Percentiles rank a stretch among this genome's conserved stretches.
phyloP scores from a whole-genome alignment of 2,329 filamentous ascomycete species.

The Sporothrix humicola region DNA sequence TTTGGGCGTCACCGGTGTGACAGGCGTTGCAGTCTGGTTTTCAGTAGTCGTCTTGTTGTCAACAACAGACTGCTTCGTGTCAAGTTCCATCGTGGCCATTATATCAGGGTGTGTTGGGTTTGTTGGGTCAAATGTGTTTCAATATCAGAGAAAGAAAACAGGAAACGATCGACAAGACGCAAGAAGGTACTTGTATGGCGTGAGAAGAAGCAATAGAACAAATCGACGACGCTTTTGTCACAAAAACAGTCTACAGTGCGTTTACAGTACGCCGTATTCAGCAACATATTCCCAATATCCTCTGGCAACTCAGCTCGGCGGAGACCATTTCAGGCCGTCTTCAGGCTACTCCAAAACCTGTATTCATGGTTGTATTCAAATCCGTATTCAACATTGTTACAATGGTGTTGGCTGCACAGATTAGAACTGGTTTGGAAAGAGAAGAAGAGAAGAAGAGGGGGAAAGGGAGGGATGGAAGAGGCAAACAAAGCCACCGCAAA shows the following conservation, averaged over 20 bases:
- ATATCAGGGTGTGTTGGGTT: background rate
- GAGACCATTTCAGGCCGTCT: too few relatives aligned
- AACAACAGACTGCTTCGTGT: background rate
- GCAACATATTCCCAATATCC: background rate
- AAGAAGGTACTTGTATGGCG: conserved; percentile 15
- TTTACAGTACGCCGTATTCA: too few relatives aligned
- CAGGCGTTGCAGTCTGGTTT: background rate
- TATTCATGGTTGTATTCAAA: conserved; percentile 6
- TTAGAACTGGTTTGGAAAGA: background rate
- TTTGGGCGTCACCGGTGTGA: background rate
- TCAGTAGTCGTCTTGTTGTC: background rate
- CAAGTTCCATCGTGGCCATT: background rate
- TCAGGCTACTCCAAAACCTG: too few relatives aligned
- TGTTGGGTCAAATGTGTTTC: background rate
- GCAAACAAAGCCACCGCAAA: conserved; percentile 21
- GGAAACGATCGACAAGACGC: background rate
- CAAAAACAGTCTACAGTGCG: background rate
- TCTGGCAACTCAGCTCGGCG: background rate
- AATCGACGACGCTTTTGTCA: background rate
- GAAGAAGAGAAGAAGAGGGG: background rate
- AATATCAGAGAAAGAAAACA: too few relatives aligned
- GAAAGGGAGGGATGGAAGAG: background rate
- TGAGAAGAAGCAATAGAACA: background rate
- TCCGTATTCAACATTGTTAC: conserved; percentile 12
- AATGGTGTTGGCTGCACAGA: background rate